Conservation (phyloP, 164 flowering plant genomes). For the Stephania cephalantha region DNA sequence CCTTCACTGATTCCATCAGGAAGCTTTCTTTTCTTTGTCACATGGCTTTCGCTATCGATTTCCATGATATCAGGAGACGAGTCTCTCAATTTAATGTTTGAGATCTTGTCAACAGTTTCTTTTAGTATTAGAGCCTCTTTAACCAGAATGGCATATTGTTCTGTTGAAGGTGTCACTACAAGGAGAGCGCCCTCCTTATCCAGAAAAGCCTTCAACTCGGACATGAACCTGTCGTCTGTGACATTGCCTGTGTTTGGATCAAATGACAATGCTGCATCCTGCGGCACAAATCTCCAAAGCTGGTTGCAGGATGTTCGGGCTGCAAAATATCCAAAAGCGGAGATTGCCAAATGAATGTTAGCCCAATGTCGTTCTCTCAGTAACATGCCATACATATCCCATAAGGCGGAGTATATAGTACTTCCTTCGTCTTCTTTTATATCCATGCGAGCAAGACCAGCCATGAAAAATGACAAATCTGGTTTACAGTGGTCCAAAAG, state of each 20-base stretch:
- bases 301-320: slow-evolving; percentile 65
- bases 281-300: slow-evolving; percentile 89
- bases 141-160: slow-evolving; percentile 41
- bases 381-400: slow-evolving; percentile 69
- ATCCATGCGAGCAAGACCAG: slow-evolving; percentile 56
- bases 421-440: slow-evolving; percentile 48
- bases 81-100: slow-evolving; percentile 13
- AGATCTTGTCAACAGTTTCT: slow-evolving; percentile 31
- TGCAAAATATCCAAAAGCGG: slow-evolving; percentile 83
- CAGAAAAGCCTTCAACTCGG: slow-evolving; percentile 67
- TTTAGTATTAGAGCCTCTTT: slow-evolving; percentile 58
- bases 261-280: slow-evolving; percentile 78
- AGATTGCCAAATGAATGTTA: slow-evolving; percentile 56
- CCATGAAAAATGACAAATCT: slow-evolving; percentile 58
- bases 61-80: slow-evolving; percentile 29
- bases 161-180: slow-evolving; percentile 26
- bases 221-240: slow-evolving; percentile 57
- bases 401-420: slow-evolving; percentile 48
- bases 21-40: slow-evolving; percentile 61
- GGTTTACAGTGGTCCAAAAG: slow-evolving; percentile 52
- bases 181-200: slow-evolving; percentile 68
- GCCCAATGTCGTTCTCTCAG: slow-evolving; percentile 86
- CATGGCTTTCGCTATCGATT: slow-evolving; percentile 27
- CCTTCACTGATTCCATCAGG: slow-evolving; percentile 66
- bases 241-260: slow-evolving; percentile 52